phyloP scores from a whole-genome alignment of 768 basidiomycete species.

The Collybia nuda region DNA sequence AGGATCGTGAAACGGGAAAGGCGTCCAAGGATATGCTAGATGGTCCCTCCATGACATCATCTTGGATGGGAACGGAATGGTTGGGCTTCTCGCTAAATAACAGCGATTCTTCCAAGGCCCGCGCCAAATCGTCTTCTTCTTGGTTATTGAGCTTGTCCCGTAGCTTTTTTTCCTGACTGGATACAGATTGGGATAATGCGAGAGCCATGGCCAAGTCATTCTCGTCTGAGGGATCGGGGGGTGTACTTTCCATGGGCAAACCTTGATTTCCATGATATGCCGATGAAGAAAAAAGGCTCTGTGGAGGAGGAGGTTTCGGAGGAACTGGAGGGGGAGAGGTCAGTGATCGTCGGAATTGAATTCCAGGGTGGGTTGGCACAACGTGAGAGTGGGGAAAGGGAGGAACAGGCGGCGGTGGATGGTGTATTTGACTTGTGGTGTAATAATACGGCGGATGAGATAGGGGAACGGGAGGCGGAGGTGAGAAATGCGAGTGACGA shows the following conservation, averaged over 20 bases:
- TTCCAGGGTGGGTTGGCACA: neutral
- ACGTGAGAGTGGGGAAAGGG: constrained; percentile 21
- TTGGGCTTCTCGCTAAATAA: constrained; percentile 1
- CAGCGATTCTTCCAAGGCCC: constrained; percentile 59
- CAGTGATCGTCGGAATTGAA: constrained; percentile 12
- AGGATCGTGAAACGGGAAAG: too few relatives aligned
- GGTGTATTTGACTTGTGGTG: constrained; percentile 20
- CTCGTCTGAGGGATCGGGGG: constrained; percentile 20
- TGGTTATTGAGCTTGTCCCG: constrained; percentile 34
- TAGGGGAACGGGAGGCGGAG: constrained; percentile 22
- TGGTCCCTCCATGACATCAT: too few relatives aligned
- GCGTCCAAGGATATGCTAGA: too few relatives aligned
- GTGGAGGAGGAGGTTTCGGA: constrained; percentile 29
- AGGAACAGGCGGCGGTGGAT: constrained; percentile 25
- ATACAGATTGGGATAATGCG: constrained; percentile 50
- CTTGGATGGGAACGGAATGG: neutral
- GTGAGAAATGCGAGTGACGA: constrained; percentile 8
- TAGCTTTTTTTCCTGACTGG: constrained; percentile 26
- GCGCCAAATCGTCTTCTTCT: constrained; percentile 69
- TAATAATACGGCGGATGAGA: constrained; percentile 26
- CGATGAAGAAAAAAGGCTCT: neutral
- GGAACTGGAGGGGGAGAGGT: constrained; percentile 36
- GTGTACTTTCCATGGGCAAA: too few relatives aligned
- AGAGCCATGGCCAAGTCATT: constrained; percentile 47
- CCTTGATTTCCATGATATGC: too few relatives aligned